Evolutionary conservation across 495 filamentous ascomycete species (phyloP).

Genomic region (Lasiosphaeris hirsuta): DNA sequence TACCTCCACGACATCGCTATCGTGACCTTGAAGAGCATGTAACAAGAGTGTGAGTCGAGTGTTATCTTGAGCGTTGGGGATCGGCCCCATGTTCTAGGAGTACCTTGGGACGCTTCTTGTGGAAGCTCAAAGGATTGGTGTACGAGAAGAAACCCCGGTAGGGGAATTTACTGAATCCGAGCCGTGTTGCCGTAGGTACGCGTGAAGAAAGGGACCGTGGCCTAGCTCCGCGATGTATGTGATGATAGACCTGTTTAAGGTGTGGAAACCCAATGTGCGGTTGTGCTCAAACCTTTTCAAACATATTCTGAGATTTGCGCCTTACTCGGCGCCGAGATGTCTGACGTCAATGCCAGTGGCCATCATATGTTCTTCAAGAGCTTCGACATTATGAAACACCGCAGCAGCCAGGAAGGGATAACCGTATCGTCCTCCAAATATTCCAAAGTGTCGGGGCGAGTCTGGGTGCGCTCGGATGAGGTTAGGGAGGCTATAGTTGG

Average conservation of each 20-base stretch:
- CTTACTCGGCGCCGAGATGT: background rate
- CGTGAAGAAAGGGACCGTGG: background rate
- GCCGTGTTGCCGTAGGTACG: background rate
- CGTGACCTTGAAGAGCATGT: too few species aligned
- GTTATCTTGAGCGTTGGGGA: too few species aligned
- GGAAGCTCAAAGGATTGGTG: background rate
- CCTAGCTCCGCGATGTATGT: background rate
- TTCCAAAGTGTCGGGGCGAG: background rate
- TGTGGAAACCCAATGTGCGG: background rate
- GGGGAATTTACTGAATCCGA: background rate
- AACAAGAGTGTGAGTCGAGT: too few species aligned
- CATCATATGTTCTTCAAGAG: background rate
- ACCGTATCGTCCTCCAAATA: background rate
- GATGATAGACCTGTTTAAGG: too few species aligned
- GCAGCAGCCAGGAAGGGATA: background rate
- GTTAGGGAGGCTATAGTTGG: background rate
- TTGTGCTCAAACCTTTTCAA: background rate
- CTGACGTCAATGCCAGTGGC: background rate
- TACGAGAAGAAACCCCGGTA: background rate
- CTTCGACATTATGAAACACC: background rate
- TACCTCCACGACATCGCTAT: too few species aligned
- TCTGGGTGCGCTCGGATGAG: background rate
- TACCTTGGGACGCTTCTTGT: too few species aligned
- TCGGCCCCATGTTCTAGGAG: too few species aligned
- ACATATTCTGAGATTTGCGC: too few species aligned